phyloP scores from a whole-genome alignment of 306 rosid species.

The Casuarina cunninghamiana region DNA sequence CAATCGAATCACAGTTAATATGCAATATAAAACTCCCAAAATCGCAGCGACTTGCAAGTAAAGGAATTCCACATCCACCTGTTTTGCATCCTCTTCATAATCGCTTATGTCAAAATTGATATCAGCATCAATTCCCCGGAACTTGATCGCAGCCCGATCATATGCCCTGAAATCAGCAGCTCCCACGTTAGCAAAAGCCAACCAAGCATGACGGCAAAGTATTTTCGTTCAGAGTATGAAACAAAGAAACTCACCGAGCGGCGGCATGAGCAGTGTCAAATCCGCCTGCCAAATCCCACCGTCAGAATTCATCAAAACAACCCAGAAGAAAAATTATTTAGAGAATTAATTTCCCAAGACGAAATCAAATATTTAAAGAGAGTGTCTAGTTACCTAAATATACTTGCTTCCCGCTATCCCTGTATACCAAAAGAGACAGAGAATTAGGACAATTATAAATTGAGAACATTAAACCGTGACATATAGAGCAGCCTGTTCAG shows the following conservation, averaged over 20 bases:
- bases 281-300: slow-evolving; percentile 41
- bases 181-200: not conserved
- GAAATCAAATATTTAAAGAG: not conserved
- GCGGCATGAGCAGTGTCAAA: slow-evolving; percentile 64
- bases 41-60: not conserved
- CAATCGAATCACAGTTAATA: not conserved
- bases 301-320: not conserved
- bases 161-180: slow-evolving; percentile 39
- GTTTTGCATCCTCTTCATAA: slow-evolving; percentile 53
- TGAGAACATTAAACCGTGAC: not conserved
- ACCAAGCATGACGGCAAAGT: not conserved
- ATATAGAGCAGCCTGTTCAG: not conserved
- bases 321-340: not conserved
- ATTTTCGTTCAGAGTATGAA: not conserved
- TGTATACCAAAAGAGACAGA: not conserved
- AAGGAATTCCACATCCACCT: slow-evolving; percentile 22
- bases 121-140: slow-evolving; percentile 60
- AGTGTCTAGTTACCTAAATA: slow-evolving; percentile 44
- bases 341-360: not conserved
- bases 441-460: not conserved
- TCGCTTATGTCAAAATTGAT: slow-evolving; percentile 44
- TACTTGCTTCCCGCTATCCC: slow-evolving; percentile 71
- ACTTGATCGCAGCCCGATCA: slow-evolving; percentile 62
- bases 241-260: slow-evolving; percentile 36
- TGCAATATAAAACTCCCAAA: not conserved